Base-by-base conservation (phyloP, 2,329 filamentous ascomycete genomes). In the Aspergillus ochraceoroseus region DNA sequence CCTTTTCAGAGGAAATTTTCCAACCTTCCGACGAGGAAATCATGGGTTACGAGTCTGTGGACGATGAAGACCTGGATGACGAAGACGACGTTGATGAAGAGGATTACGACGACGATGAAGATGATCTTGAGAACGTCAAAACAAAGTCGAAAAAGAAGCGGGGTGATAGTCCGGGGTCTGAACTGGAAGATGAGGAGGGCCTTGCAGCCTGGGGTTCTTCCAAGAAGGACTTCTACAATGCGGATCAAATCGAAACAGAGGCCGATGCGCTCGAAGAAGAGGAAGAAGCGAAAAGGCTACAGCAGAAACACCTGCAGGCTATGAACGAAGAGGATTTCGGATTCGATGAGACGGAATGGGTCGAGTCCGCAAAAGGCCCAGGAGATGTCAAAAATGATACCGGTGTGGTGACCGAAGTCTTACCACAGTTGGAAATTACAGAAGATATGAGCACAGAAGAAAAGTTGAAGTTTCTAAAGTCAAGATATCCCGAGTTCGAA, bases 271-370 rank as follows among this genome's bases (percentile, higher is more conserved):
- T 94, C 20, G 89, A 92, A 58, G 92, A 98, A 71, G 94, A 98
- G 65, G 80, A 76, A 7, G 94, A 98, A 63, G 92, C 90, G 2
- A 82, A 83, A 62, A 76, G 87, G 47, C 67, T 98, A 45, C 90
- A 96, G 63, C 82, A 88, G 66, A 95, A 95, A 73, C 90, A 92
- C 60, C 66, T 96, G 15, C 76, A 87, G 53, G 82, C 84, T 51
- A 92, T 98, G 85, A 79, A 80, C 4, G 89, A 94, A 52, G 84
- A 85, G 26, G 92, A 98, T 61, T 98, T 95, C 58, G 83, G 87
- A 6, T 94, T 96, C 51, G 88, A 96, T 55, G 86, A 94, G 57
- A 76, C 80, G 28, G 88, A 94, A 52, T 96, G 90, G 92, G 62
- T 82, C 25, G 79, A 76, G 17, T 69, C 73, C 11, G 74, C 73